Evolutionary conservation across 2,329 filamentous ascomycete genomes (phyloP).

Genomic region (Cladorrhinum sp.): DNA sequence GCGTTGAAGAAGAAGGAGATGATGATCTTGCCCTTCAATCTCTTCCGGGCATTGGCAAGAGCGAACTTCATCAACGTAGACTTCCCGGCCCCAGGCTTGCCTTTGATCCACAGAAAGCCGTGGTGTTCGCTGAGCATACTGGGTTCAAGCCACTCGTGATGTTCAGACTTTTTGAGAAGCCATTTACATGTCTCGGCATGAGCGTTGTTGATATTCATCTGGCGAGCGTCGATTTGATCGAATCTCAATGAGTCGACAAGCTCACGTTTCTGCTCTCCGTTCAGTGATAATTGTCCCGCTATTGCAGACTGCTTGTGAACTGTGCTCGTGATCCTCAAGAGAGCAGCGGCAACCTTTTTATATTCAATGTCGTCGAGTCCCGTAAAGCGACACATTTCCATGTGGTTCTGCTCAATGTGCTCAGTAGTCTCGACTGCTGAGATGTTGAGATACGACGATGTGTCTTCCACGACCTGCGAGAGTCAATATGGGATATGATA

Average conservation of each 20-base stretch:
- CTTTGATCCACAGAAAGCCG: slow-evolving; percentile 45
- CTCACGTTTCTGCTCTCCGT: neutral
- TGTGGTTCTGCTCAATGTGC: slow-evolving; percentile 35
- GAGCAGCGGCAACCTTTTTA: slow-evolving; percentile 29
- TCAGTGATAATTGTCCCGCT: too few relatives aligned
- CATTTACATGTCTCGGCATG: slow-evolving; percentile 28
- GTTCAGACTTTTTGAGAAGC: slow-evolving; percentile 24
- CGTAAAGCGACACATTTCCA: slow-evolving; percentile 36
- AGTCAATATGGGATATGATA: too few relatives aligned
- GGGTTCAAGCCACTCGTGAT: slow-evolving; percentile 17
- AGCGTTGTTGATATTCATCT: slow-evolving; percentile 33
- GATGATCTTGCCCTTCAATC: too few relatives aligned
- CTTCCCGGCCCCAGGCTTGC: slow-evolving; percentile 42
- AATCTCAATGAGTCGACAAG: slow-evolving; percentile 36
- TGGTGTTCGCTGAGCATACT: slow-evolving; percentile 15
- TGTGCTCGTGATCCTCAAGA: neutral
- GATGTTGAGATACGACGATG: slow-evolving; percentile 35
- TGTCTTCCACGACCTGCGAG: slow-evolving; percentile 35
- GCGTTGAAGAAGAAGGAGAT: slow-evolving; percentile 49
- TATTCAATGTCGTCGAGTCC: slow-evolving; percentile 32
- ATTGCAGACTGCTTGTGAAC: too few relatives aligned
- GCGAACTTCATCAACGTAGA: slow-evolving; percentile 44
- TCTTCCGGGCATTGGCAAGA: slow-evolving; percentile 20
- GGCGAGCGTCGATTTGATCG: slow-evolving; percentile 39
- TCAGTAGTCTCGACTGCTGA: slow-evolving; percentile 32